Evolutionary conservation across 352 stramenopile species (phyloP).

Genomic region (Phytopythium montanum): DNA sequence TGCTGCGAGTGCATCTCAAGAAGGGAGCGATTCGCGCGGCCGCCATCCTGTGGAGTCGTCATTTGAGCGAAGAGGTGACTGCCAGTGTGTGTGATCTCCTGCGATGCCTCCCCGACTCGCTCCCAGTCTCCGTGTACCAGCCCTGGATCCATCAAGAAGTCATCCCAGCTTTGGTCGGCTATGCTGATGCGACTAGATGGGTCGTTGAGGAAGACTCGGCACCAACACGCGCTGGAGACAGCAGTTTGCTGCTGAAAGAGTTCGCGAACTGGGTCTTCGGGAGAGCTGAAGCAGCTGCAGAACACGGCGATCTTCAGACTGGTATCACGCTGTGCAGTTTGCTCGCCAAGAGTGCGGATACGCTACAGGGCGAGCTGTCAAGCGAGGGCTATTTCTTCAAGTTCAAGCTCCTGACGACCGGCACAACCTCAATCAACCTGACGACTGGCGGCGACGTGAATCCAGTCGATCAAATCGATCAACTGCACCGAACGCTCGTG

Average conservation of each 20-base stretch:
- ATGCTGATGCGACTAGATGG: slow-evolving; percentile 13
- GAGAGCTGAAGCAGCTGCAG: slow-evolving; percentile 22
- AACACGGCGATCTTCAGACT: slow-evolving; percentile 21
- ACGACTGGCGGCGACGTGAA: background rate
- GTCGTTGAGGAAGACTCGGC: background rate
- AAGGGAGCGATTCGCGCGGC: slow-evolving; percentile 48
- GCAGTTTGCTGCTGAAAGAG: slow-evolving; percentile 14
- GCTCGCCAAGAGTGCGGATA: slow-evolving; percentile 12
- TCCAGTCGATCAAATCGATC: slow-evolving; percentile 24
- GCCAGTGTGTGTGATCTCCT: slow-evolving; percentile 36
- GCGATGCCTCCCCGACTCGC: slow-evolving; percentile 23
- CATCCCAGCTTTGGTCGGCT: slow-evolving; percentile 34
- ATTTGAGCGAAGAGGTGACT: slow-evolving; percentile 30
- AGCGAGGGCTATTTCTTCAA: slow-evolving; percentile 15
- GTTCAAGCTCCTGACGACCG: slow-evolving; percentile 16
- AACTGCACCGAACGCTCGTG: slow-evolving; percentile 32
- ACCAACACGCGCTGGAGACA: background rate
- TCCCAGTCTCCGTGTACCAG: slow-evolving; percentile 46
- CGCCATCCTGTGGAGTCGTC: slow-evolving; percentile 51
- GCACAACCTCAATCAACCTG: background rate
- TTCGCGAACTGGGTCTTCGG: slow-evolving; percentile 29
- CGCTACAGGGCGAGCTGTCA: background rate
- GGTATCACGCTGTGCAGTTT: slow-evolving; percentile 32
- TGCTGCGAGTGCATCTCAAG: slow-evolving; percentile 43
- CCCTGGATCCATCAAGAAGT: slow-evolving; percentile 54